Evolutionary conservation across 1,284 basidiomycete genomes (phyloP), one percentile per base, ranked within the genome.

Genomic region (Ganoderma sinense): DNA sequence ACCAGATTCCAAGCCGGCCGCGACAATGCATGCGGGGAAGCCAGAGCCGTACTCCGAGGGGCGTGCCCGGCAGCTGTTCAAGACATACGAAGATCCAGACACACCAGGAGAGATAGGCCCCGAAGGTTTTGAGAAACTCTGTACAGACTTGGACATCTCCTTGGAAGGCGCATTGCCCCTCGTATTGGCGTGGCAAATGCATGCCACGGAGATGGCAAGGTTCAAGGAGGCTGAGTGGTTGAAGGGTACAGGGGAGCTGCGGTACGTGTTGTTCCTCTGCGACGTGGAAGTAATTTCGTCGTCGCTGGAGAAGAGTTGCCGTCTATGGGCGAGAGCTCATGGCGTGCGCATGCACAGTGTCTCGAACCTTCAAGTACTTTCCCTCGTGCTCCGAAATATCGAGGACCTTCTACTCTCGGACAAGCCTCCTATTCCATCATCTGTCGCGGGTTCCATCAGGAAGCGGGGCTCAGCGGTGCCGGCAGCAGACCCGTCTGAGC

Each of bases 121-220:
- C 0, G 91, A 89, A 72, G 91, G 91, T 1, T 87, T 94, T 71
- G 88, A 90, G 78, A 83, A 79, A 62, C 79, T 94, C 40, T 94
- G 90, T 79, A 84, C 74, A 29, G 91, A 93, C 73, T 86, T 89
- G 13, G 81, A 86, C 16, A 87, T 94, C 62, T 82, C 91, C 0
- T 80, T 94, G 77, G 93, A 94, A 33, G 91, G 92, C 40, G 83
- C 89, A 11, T 80, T 88, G 68, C 91, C 93, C 23, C 82, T 94
- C 55, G 82, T 94, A 33, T 81, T 94, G 7, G 87, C 91, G 20
- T 94, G 93, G 93, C 89, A 91, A 73, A 79, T 92, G 65, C 83
- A 85, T 62, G 85, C 90, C 10, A 83, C 84, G 70, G 91, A 94
- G 75, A 89, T 94, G 87, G 91, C 84, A 26, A 92, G 88, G 74